Base-by-base conservation (phyloP, 192 early-diverging fungal genomes). In the Spizellomyces punctatus region DNA sequence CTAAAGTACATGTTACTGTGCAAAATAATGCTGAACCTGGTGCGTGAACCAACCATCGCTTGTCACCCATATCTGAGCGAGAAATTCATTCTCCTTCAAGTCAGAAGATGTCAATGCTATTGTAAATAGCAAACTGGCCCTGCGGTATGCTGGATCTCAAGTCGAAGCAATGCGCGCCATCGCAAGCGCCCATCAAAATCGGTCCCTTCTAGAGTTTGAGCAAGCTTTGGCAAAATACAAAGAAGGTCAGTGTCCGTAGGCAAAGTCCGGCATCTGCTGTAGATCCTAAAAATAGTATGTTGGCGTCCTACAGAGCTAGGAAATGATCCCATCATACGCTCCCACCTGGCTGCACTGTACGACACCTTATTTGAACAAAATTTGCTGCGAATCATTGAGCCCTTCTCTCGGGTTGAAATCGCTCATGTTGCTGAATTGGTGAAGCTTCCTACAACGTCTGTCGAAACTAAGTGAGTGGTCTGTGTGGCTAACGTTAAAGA, bases 1-100 rank as follows among this genome's bases (percentile, higher is more conserved):
- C 85, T 99, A 69, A 96, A 96, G 76, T 99, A 98, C 83, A 95
- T 99, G 95, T 78, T 99, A 57, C 85, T 99, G 54, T 98, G 96
- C 88, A 98, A 99, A 78, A 94, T 99, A 72, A 99, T 99, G 98
- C 86, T 96, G 48, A 96, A 95, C 83, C 76, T 93, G 85, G 92
- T 93, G 87, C 77, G 78, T 67, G 27, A 36, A 36, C 27, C 27
- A 36, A 36, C 27, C 0, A 36, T 36, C 0, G 0, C 27, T 36
- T 36, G 27, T 36, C 27, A 36, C 27, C 27, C 27, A 36, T 36
- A 36, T 36, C 27, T 36, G 27, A 3, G 27, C 27, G 27, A 36
- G 27, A 36, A 36, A 36, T 36, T 36, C 27, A 36, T n/a, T 12
- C 10, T 22, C 10, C 36, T 14, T 61, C n/a, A 81, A 94, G 91